A percentile compares a stretch with the other conserved stretches of the same genome.
Conservation (phyloP, 495 filamentous ascomycete species). For the Cercophora scortea region DNA sequence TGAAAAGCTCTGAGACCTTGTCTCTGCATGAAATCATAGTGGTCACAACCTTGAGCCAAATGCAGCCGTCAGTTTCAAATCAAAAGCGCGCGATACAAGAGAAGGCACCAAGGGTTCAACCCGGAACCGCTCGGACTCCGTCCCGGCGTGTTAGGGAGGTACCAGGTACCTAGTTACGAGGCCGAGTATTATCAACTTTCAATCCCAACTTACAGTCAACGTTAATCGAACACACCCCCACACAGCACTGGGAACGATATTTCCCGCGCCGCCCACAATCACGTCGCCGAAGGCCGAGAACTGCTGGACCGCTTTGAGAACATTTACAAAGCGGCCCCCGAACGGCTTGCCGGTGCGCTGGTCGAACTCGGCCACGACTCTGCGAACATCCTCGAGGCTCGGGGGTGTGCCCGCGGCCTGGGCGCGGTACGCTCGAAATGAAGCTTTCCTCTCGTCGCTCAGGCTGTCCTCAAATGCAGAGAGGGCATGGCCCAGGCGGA, state of each 20-base stretch:
- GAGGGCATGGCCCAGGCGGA: slow-evolving; percentile 32
- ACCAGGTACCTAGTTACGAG: too few species aligned
- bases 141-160: too few species aligned
- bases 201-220: slow-evolving; percentile 22
- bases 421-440: slow-evolving; percentile 13
- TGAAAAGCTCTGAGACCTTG: slow-evolving; percentile 33
- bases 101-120: not conserved
- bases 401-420: slow-evolving; percentile 16
- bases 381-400: slow-evolving; percentile 30
- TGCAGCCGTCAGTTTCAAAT: slow-evolving; percentile 9
- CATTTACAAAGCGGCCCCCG: slow-evolving; percentile 33
- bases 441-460: slow-evolving; percentile 26
- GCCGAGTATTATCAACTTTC: too few species aligned
- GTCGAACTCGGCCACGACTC: slow-evolving; percentile 36
- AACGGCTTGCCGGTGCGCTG: slow-evolving; percentile 15
- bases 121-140: too few species aligned
- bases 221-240: slow-evolving; percentile 36
- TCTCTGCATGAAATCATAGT: slow-evolving; percentile 29
- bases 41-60: slow-evolving; percentile 13
- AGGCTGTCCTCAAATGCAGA: slow-evolving; percentile 34
- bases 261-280: slow-evolving; percentile 35
- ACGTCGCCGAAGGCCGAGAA: slow-evolving; percentile 37
- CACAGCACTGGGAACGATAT: slow-evolving; percentile 36
- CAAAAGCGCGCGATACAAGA: slow-evolving; percentile 3
- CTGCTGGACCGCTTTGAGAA: slow-evolving; percentile 36